A percentile compares a stretch with the other conserved stretches of the same genome.
Evolutionary conservation across 305 asterid species (phyloP).

Genomic region (Fraxinus ornus): DNA sequence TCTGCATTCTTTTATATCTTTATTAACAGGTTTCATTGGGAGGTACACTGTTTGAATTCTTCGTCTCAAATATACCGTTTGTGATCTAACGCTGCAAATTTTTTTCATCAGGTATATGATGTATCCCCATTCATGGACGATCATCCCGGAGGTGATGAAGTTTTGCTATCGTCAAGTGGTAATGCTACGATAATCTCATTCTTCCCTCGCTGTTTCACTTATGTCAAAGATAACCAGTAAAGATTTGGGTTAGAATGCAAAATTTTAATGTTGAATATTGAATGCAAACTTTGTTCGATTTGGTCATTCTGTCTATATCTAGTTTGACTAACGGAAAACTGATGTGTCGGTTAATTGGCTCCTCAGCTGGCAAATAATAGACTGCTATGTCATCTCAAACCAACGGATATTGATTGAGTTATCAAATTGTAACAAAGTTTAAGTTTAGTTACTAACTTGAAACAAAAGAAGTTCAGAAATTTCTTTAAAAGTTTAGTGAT

Average conservation of each 20-base stretch:
- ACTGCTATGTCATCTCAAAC: background rate
- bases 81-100: background rate
- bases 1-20: background rate
- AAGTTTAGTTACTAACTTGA: background rate
- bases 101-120: slow-evolving; percentile 62
- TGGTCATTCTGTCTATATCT: background rate
- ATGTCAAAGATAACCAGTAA: background rate
- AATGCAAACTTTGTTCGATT: background rate
- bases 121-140: slow-evolving; percentile 82
- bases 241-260: background rate
- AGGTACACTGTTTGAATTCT: background rate
- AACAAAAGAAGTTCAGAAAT: background rate
- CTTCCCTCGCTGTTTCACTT: background rate
- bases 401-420: background rate
- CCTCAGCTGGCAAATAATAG: background rate
- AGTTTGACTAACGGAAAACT: background rate
- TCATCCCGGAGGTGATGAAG: slow-evolving; percentile 93
- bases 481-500: background rate
- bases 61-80: background rate
- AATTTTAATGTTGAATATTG: background rate
- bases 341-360: background rate
- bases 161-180: slow-evolving; percentile 77
- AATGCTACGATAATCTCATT: slow-evolving; percentile 18
- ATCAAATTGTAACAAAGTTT: background rate
- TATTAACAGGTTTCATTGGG: background rate